Evolutionary conservation across 164 flowering plant species (phyloP), one percentile per base, ranked within the genome.

Genomic region (Amborella trichopoda): DNA sequence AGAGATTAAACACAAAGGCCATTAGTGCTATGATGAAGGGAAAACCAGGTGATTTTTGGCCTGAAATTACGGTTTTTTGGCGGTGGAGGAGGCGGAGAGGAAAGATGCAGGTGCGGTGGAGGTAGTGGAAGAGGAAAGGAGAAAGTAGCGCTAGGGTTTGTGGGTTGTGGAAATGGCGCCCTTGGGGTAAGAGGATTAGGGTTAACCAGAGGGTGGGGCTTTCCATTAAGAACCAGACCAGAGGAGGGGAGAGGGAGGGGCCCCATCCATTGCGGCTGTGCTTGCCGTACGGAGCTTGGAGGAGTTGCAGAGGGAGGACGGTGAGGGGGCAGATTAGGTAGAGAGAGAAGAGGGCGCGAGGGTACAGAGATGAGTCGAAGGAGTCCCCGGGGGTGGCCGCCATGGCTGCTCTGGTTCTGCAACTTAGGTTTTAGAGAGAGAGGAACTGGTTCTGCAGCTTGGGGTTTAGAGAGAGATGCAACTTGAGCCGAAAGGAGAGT

Each of bases 171-270:
- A 42, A 42, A 65, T 77, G 62, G 6, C 23, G 68, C 52, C 96
- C 97, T 39, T 41, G 53, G 14, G 89, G 83, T 59, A 71, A 73
- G 77, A 86, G 53, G 59, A 74, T 55, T 69, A 76, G 58, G 20
- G 89, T 61, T 58, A 83, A 64, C 74, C 77, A 76, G 1, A 91
- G 44, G 12, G 90, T 78, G 48, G 98, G 98, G 63, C 77, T 65
- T 26, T 91, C 96, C 96, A 87, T 87, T 57, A 87, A 61, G 52
- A 71, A 61, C 98, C 96, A 91, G 20, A 88, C 94, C 6, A 79
- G 23, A 0, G 86, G 43, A 0, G 98, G 60, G 0, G 80, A 49
- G 19, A 90, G 26, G 28, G 78, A 49, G 41, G 84, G 94, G 28
- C 94, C 96, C 97, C 93, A 84, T 2, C 87, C 86, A 0, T 66